Conservation (phyloP, 2,329 filamentous ascomycete species). For the Arthrobotrys pseudoclavata region DNA sequence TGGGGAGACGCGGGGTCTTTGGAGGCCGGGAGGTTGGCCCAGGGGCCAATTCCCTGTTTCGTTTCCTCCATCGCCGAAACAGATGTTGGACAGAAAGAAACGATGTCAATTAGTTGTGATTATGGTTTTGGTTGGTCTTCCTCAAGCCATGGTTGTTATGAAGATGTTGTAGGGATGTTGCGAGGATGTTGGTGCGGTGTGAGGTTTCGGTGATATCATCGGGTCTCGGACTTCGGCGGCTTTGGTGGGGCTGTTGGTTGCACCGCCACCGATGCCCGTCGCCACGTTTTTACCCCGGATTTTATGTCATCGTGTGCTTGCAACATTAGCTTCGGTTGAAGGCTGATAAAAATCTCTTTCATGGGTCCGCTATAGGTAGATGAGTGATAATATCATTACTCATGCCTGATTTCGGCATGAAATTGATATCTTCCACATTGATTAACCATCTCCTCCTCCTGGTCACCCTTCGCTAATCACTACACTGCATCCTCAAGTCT, state of each 20-base stretch:
- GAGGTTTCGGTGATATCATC: constrained; percentile 52
- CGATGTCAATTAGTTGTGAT: constrained; percentile 21
- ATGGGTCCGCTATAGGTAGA: no score
- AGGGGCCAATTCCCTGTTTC: constrained; percentile 2
- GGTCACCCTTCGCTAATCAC: no score
- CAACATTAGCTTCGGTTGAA: no score
- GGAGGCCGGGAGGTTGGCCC: neutral
- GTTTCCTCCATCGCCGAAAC: constrained; percentile 17
- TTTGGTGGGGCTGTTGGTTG: constrained; percentile 20
- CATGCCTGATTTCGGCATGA: neutral
- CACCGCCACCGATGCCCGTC: constrained; percentile 33
- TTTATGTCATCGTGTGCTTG: neutral
- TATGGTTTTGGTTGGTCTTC: neutral
- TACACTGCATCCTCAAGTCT: neutral
- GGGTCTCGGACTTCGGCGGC: constrained; percentile 3
- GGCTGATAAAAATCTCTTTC: no score
- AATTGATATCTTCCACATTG: neutral
- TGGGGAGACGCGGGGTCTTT: constrained; percentile 45
- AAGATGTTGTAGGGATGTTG: neutral
- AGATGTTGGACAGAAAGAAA: neutral
- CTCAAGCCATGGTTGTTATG: neutral
- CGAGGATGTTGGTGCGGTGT: constrained; percentile 1
- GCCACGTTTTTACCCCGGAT: constrained; percentile 44
- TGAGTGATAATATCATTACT: no score
- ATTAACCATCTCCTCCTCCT: neutral